Conservation (phyloP, 305 asterid species). For the Fraxinus velutina region DNA sequence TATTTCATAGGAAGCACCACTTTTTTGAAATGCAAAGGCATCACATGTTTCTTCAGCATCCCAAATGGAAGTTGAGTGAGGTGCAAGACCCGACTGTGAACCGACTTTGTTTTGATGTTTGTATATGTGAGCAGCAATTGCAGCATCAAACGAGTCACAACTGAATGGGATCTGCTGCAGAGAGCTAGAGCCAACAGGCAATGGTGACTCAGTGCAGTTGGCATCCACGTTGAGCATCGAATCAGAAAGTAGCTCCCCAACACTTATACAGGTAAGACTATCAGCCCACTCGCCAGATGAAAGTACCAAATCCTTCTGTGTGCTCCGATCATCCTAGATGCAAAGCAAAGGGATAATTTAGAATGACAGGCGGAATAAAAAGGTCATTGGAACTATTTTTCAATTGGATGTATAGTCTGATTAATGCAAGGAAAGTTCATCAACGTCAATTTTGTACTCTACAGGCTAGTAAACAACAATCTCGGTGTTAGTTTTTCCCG, state of each 20-base stretch:
- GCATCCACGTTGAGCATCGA: constrained; percentile 36
- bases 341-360: constrained; percentile 28
- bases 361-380: background rate
- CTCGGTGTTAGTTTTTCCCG: background rate
- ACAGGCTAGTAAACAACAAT: background rate
- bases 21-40: constrained; percentile 72
- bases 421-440: background rate
- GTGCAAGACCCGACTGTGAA: constrained; percentile 38
- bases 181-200: constrained; percentile 34
- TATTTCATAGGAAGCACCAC: constrained; percentile 31
- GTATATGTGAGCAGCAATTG: constrained; percentile 87
- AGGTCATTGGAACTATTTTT: background rate
- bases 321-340: constrained; percentile 28
- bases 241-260: constrained; percentile 75
- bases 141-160: constrained; percentile 96
- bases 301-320: constrained; percentile 37
- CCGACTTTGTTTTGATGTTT: constrained; percentile 61
- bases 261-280: constrained; percentile 74
- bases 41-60: constrained; percentile 96
- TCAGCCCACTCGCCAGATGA: constrained; percentile 88
- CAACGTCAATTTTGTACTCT: background rate
- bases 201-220: constrained; percentile 41
- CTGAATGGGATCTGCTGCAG: constrained; percentile 60
- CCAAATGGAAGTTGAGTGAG: constrained; percentile 69
- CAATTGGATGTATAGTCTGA: background rate